Evolutionary conservation across 2,329 filamentous ascomycete genomes (phyloP).

Genomic region (Thelonectria olida): DNA sequence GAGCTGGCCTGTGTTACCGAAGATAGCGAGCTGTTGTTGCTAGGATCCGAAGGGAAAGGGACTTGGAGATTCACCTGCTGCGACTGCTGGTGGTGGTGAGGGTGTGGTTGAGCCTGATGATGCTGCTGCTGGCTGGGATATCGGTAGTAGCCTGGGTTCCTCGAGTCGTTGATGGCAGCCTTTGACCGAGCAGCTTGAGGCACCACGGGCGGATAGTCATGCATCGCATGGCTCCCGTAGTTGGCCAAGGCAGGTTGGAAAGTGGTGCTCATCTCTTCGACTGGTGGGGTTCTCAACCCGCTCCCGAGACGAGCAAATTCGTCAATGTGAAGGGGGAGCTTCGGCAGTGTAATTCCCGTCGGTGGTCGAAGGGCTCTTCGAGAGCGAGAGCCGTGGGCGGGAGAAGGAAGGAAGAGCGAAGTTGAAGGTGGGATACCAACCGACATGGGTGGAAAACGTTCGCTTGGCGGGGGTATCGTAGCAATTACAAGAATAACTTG

Average conservation of each 20-base stretch:
- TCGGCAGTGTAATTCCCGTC: constrained; percentile 32
- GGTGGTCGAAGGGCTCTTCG: constrained; percentile 30
- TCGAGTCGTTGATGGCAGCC: constrained; percentile 46
- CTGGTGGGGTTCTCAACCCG: constrained; percentile 61
- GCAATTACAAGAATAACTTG: constrained; percentile 1
- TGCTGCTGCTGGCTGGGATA: constrained; percentile 40
- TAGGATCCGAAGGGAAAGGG: constrained; percentile 23
- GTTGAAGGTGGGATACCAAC: constrained; percentile 35
- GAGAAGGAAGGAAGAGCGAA: constrained; percentile 36
- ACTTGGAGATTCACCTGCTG: constrained; percentile 23
- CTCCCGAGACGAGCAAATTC: constrained; percentile 34
- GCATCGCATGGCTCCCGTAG: constrained; percentile 57
- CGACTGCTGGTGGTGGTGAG: constrained; percentile 26
- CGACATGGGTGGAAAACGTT: constrained; percentile 38
- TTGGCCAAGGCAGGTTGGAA: constrained; percentile 59
- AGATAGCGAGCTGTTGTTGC: constrained; percentile 31
- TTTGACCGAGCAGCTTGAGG: constrained; percentile 46
- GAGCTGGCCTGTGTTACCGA: constrained; percentile 25
- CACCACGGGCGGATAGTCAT: constrained; percentile 49
- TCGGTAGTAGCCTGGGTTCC: constrained; percentile 44
- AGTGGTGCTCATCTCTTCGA: constrained; percentile 63
- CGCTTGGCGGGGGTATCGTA: neutral
- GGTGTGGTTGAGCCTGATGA: constrained; percentile 3
- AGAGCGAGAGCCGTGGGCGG: constrained; percentile 29
- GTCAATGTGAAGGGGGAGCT: constrained; percentile 33